Conservation (phyloP, 495 filamentous ascomycete genomes). For the Lasiosphaeris hirsuta region DNA sequence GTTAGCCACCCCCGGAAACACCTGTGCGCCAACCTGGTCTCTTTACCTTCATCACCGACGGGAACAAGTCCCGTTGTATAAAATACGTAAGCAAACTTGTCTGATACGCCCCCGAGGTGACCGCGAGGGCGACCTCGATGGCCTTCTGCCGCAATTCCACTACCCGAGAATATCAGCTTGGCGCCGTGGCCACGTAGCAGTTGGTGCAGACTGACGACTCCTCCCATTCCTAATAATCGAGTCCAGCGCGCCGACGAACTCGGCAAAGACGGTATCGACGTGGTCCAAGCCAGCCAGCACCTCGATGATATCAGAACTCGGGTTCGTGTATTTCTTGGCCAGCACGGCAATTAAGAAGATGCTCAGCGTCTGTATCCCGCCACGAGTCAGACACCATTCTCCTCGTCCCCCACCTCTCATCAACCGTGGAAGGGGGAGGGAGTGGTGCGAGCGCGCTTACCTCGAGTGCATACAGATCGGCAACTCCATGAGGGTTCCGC, state of each 20-base stretch:
- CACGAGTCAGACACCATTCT: background rate
- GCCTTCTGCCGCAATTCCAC: constrained; percentile 75
- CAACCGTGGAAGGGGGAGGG: background rate
- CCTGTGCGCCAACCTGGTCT: background rate
- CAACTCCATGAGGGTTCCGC: constrained; percentile 56
- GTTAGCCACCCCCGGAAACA: background rate
- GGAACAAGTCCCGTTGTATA: constrained; percentile 91
- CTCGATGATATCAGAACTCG: constrained; percentile 90
- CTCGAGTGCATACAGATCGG: constrained; percentile 81
- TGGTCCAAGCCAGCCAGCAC: constrained; percentile 84
- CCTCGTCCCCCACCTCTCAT: background rate
- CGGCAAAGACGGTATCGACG: constrained; percentile 79
- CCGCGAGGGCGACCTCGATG: constrained; percentile 73
- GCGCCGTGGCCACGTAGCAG: constrained; percentile 2
- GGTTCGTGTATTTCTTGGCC: constrained; percentile 89
- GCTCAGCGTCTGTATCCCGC: constrained; percentile 68
- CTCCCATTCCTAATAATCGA: constrained; percentile 73
- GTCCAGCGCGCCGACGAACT: constrained; percentile 83
- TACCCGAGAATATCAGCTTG: constrained; percentile 24
- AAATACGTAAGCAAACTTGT: constrained; percentile 93
- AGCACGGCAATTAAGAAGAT: constrained; percentile 78
- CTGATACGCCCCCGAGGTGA: constrained; percentile 89
- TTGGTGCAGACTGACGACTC: constrained; percentile 52
- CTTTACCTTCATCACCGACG: constrained; percentile 84
- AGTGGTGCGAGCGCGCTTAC: constrained; percentile 49